Evolutionary conservation across 1,284 basidiomycete species (phyloP), one percentile per base, ranked within the genome.

Genomic region (Ganoderma sinense): DNA sequence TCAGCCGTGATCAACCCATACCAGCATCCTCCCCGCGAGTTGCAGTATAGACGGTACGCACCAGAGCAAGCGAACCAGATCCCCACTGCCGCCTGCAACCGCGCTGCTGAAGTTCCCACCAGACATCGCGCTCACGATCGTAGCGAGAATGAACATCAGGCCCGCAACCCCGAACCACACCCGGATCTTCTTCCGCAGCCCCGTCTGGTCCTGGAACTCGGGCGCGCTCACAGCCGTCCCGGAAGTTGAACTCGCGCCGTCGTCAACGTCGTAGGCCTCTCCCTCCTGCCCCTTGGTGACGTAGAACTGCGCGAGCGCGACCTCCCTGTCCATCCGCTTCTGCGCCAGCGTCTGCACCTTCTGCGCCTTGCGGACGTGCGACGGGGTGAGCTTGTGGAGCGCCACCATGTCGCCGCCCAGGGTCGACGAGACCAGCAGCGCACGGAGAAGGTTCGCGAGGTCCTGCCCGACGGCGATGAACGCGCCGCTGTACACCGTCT

Each of bases 351-450:
- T n/a, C 5, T 10, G 33, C 2, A 1, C 13, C 18, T 20, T 48
- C 1, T 11, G 14, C 10, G 58, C 31, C 11, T 51, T 51, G 3
- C 23, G 48, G 48, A 51, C 23, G 31, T 39, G 58, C 58, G 31
- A 14, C 26, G 62, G 26, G 8, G 55, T 60, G 55, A 65, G 64
- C 18, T 11, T 45, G 29, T 20, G 18, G 18, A 23, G 26, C 8
- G 18, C 55, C 23, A 41, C 43, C 62, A 68, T 64, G 43, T 41
- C 36, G 20, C 59, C 53, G 26, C 67, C 69, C 23, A 71, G 67
- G 3, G 79, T 81, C 20, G 80, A 70, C 66, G 76, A 73, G 41
- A 82, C 79, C 45, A 82, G 76, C 31, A 80, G 69, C 11, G 74
- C 71, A 43, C 80, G 80, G 20, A 77, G 60, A 63, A 82, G 72